A percentile compares a stretch with the other conserved stretches of the same genome.
These are phyloP conservation scores for Candida gigantensis DNA, from an alignment of 1,139 yeast species.

Conservation along the genomic window DNA sequence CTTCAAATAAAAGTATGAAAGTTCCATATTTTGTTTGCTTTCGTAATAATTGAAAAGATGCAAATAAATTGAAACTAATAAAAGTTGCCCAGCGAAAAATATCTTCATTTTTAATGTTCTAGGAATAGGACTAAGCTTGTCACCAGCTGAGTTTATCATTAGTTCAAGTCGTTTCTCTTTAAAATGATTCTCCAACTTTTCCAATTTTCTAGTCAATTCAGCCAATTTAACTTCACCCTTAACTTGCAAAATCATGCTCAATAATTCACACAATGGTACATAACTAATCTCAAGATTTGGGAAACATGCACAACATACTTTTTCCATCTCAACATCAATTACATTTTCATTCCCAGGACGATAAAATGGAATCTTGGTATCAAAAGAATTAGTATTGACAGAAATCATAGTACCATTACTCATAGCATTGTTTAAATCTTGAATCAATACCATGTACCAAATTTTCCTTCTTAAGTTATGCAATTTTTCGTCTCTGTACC, in stretches of 20 bases:
- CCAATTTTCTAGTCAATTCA: conserved; percentile 20
- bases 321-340: conserved; percentile 27
- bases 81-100: conserved; percentile 23
- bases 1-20: conserved; percentile 32
- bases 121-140: conserved; percentile 9
- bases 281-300: conserved; percentile 19
- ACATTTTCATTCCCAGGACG: conserved; percentile 34
- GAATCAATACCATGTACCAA: conserved; percentile 32
- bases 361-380: conserved; percentile 34
- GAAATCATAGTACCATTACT: conserved; percentile 41
- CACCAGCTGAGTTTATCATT: conserved; percentile 8
- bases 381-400: conserved; percentile 31
- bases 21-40: conserved; percentile 20
- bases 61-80: conserved; percentile 27
- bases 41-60: conserved; percentile 43
- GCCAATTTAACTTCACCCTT: conserved; percentile 21
- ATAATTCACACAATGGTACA: conserved; percentile 20
- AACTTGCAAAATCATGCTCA: conserved; percentile 22
- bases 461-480: conserved; percentile 37
- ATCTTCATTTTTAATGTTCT: conserved; percentile 23
- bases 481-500: conserved; percentile 22
- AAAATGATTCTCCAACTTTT: conserved; percentile 20
- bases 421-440: conserved; percentile 39
- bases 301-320: conserved; percentile 17
- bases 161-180: conserved; percentile 16